Evolutionary conservation across 306 rosid genomes (phyloP), one percentile per base, ranked within the genome.

Genomic region (Quercus wislizeni): DNA sequence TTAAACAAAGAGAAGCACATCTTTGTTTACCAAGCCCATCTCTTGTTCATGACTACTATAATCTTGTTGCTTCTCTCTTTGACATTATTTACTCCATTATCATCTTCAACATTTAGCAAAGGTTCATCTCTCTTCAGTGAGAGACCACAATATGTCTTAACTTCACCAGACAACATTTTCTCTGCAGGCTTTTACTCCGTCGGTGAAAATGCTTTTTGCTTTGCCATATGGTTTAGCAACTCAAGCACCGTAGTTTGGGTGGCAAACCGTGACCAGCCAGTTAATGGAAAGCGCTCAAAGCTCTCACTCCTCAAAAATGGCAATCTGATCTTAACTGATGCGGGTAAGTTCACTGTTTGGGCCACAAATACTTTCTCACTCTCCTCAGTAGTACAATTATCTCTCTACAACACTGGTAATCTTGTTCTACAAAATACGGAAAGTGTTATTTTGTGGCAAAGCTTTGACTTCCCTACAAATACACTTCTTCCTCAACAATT

Each of bases 161-260:
- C 67, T 12, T 89, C 92, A 35, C 72, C 83, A 10, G 59, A 78
- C 19, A 87, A 81, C 20, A 63, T 76, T 0, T 91, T 87, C 85
- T 74, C 86, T 0, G 89, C 91, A 2, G 91, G 90, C 17, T 91
- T 87, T 78, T 76, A 67, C 2, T 52, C 79, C 5, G 83, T 87
- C 0, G 96, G 90, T 4, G 46, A 61, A 35, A 91, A 91, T n/a
- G 87, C 96, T 0, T 89, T 79, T 56, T 80, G 84, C 81, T 89
- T 89, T n/a, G 93, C 89, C 55, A 18, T 91, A 55, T 87, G 93
- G 90, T 91, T 79, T 71, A 73, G 64, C 14, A 78, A 12, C 4
- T 11, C 54, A 2, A 77, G 33, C 1, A 82, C 90, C 21, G n/a
- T 83, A 1, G 87, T 89, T 12, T 91, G 91, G 91, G 86, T 56